Percentiles rank a stretch among this genome's conserved stretches.
Evolutionary conservation across 208 protist species (phyloP).

Genomic region (Trypanosoma avium): DNA sequence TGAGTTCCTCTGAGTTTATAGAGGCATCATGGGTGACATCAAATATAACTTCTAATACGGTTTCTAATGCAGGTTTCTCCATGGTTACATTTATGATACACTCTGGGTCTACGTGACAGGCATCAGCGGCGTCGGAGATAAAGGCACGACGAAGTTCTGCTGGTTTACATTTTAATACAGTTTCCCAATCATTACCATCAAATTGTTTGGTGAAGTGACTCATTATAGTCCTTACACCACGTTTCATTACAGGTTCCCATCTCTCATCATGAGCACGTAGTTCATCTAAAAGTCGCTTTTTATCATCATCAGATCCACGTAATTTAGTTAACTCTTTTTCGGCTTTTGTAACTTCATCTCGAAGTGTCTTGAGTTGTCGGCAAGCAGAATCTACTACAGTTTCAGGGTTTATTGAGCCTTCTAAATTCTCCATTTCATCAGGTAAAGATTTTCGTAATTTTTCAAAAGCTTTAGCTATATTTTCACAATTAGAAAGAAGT

Average conservation of each 20-base stretch:
- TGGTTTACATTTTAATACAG: constrained; percentile 37
- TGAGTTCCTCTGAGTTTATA: constrained; percentile 21
- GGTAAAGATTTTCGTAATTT: constrained; percentile 1
- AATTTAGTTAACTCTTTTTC: background rate
- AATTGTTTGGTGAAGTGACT: constrained; percentile 30
- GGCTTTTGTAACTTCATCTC: background rate
- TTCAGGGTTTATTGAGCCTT: background rate
- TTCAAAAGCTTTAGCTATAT: background rate
- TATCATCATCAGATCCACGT: background rate
- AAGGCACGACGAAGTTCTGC: constrained; percentile 36
- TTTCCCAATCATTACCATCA: constrained; percentile 35
- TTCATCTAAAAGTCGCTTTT: background rate
- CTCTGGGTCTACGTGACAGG: constrained; percentile 35
- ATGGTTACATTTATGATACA: constrained; percentile 29
- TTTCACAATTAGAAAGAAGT: constrained; percentile 3
- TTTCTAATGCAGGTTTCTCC: constrained; percentile 27
- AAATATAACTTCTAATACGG: constrained; percentile 30
- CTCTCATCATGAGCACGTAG: constrained; percentile 28
- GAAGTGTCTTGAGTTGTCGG: background rate
- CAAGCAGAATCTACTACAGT: constrained; percentile 3
- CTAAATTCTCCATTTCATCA: background rate
- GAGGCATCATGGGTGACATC: constrained; percentile 31
- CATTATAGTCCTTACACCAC: background rate
- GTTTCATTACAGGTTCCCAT: background rate
- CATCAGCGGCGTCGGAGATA: constrained; percentile 27